Evolutionary conservation across 768 basidiomycete genomes (phyloP), one percentile per base, ranked within the genome.

Genomic region (Podaxis rugospora): DNA sequence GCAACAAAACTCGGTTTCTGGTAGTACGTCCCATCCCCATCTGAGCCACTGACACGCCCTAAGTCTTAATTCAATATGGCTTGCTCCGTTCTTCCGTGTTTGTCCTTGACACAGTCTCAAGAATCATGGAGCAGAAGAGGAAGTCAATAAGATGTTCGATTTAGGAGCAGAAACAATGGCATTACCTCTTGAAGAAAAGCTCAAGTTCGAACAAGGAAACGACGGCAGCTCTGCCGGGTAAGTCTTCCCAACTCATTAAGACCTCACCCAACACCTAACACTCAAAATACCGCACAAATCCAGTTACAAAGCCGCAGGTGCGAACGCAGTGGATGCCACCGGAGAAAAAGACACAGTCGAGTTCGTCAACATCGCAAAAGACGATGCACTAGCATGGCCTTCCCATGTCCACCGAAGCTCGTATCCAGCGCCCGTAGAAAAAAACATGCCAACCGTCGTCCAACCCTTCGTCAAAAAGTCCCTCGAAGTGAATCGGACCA

Each of bases 311-410:
- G 83, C 82, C 10, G 74, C 77, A 0, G 88, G 88, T 1, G 82
- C 82, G 0, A 86, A 82, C 61, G 85, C 84, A 1, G 81, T 84
- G 3, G 86, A 90, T 66, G 80, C 83, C 21, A 75, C 74, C 10
- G 88, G 88, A 42, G 77, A 78, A 51, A 65, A 69, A 16, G 88
- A 89, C 66, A 78, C 77, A 0, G 76, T 79, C 2, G 86, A 89
- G 66, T 88, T 87, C 69, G 75, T 89, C 61, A 88, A 88, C 65
- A 70, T 89, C 35, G 75, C 87, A 0, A 87, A 88, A 67, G 88
- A 91, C 66, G 89, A 91, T 64, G 85, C 78, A 0, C 67, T 90
- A 0, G 79, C 84, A 0, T 89, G 80, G 74, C 89, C 88, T 0
- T 63, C 69, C 0, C 72, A 78, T 21, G 77, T 75, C 4, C 80